Conservation (phyloP, 2,329 filamentous ascomycete species). For the Talaromyces funiculosus region DNA sequence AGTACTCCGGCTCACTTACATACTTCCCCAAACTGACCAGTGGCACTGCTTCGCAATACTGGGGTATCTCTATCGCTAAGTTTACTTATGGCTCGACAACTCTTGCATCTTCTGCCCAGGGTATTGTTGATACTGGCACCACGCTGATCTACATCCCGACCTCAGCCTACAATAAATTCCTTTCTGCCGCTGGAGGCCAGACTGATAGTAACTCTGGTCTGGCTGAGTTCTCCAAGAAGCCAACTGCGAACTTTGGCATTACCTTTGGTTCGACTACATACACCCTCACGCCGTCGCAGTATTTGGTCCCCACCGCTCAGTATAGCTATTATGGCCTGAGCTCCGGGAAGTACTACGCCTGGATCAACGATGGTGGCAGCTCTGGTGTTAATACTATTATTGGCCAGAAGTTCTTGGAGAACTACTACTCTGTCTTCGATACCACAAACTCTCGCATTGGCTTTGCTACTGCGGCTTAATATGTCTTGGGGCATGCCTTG, state of each 20-base stretch:
- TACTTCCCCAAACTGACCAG: neutral
- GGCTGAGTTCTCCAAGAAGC: conserved; percentile 1
- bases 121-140: conserved; percentile 9
- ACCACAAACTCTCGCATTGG: conserved; percentile 8
- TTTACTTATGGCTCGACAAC: conserved; percentile 6
- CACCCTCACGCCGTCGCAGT: conserved; percentile 1
- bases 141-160: conserved; percentile 8
- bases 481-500: neutral
- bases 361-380: conserved; percentile 8
- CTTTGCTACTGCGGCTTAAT: conserved; percentile 4
- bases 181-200: conserved; percentile 1
- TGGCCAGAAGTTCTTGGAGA: conserved; percentile 9
- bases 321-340: neutral
- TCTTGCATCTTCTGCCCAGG: neutral
- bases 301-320: conserved; percentile 5
- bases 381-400: conserved; percentile 7
- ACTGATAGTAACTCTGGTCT: conserved; percentile 1
- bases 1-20: neutral
- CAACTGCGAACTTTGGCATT: conserved; percentile 7
- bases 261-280: conserved; percentile 7
- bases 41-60: conserved; percentile 4
- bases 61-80: conserved; percentile 5
- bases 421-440: conserved; percentile 8
- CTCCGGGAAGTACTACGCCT: conserved; percentile 8
- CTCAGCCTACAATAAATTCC: conserved; percentile 4